A percentile compares a stretch with the other conserved stretches of the same genome.
phyloP scores from a whole-genome alignment of 192 early-diverging fungal genomes.

The Phlyctochytrium arcticum region DNA sequence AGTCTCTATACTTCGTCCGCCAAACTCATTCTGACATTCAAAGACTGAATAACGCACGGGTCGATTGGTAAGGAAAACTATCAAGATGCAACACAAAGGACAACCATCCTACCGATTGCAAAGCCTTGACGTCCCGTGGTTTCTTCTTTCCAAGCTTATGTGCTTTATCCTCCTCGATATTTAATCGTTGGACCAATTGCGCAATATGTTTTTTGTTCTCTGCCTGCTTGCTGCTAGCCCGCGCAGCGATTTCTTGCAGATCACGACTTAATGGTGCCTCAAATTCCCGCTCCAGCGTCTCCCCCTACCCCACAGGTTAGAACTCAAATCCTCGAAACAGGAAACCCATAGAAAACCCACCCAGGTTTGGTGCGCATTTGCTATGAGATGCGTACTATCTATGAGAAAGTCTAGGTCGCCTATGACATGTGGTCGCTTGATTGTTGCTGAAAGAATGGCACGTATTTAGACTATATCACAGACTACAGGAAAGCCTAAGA shows the following conservation, averaged over 20 bases:
- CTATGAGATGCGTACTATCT: conserved; percentile 45
- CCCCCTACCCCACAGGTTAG: conserved; percentile 19
- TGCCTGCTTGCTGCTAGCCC: conserved; percentile 29
- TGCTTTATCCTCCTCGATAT: conserved; percentile 42
- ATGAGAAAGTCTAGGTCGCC: conserved; percentile 51
- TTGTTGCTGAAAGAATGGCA: conserved; percentile 12
- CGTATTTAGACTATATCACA: not conserved
- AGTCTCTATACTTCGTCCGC: conserved; percentile 53
- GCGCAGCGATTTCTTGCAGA: conserved; percentile 25
- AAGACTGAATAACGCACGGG: conserved; percentile 20
- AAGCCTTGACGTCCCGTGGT: conserved; percentile 31
- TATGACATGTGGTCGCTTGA: conserved; percentile 28
- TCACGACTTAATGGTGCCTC: conserved; percentile 37
- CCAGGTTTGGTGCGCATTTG: conserved; percentile 49
- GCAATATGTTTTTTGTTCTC: conserved; percentile 40
- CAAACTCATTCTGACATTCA: conserved; percentile 38
- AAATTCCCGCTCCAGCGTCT: conserved; percentile 40
- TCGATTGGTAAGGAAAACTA: not conserved
- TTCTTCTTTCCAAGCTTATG: conserved; percentile 51
- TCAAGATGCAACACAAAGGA: not conserved
- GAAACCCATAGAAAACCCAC: too few species aligned
- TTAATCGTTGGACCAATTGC: conserved; percentile 32
- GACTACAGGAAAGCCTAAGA: not conserved
- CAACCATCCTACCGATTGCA: conserved; percentile 42
- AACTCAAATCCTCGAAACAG: too few species aligned